Evolutionary conservation across 805 yeast genomes (phyloP).

Genomic region (Yueomyces sinensis): DNA sequence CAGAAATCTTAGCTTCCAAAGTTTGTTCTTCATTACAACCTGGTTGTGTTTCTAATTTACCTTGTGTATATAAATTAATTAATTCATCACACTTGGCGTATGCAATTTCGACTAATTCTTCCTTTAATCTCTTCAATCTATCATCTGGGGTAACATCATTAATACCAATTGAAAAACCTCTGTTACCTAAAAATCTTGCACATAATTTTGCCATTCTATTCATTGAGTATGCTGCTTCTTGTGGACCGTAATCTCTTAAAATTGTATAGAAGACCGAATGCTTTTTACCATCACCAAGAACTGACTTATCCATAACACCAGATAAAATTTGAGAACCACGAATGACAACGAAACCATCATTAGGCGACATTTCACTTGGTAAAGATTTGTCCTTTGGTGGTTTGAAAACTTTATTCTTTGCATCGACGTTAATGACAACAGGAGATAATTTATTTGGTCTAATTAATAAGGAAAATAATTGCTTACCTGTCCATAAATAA

Average conservation of each 20-base stretch:
- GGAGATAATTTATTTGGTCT: slow-evolving; percentile 66
- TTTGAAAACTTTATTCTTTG: slow-evolving; percentile 78
- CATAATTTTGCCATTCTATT: slow-evolving; percentile 98
- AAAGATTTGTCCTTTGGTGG: slow-evolving; percentile 56
- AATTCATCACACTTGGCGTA: slow-evolving; percentile 85
- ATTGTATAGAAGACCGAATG: slow-evolving; percentile 93
- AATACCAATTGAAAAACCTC: slow-evolving; percentile 96
- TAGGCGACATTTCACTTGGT: slow-evolving; percentile 93
- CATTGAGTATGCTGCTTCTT: slow-evolving; percentile 92
- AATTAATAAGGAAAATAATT: slow-evolving; percentile 77
- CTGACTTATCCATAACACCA: slow-evolving; percentile 95
- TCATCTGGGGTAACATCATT: slow-evolving; percentile 91
- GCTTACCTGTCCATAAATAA: slow-evolving; percentile 95
- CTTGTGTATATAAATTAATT: slow-evolving; percentile 63
- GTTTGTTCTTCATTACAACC: slow-evolving; percentile 99
- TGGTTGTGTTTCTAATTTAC: slow-evolving; percentile 93
- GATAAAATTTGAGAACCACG: slow-evolving; percentile 79
- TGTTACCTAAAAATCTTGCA: slow-evolving; percentile 85
- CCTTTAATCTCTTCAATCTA: slow-evolving; percentile 65
- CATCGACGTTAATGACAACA: slow-evolving; percentile 82
- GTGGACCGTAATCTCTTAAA: slow-evolving; percentile 91
- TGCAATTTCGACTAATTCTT: slow-evolving; percentile 79
- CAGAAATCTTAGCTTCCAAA: slow-evolving; percentile 94
- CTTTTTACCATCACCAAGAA: slow-evolving; percentile 95
- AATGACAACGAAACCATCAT: slow-evolving; percentile 87